Base-by-base conservation (phyloP, 371 early-diverging fungal genomes). In the Entomophthora muscae region DNA sequence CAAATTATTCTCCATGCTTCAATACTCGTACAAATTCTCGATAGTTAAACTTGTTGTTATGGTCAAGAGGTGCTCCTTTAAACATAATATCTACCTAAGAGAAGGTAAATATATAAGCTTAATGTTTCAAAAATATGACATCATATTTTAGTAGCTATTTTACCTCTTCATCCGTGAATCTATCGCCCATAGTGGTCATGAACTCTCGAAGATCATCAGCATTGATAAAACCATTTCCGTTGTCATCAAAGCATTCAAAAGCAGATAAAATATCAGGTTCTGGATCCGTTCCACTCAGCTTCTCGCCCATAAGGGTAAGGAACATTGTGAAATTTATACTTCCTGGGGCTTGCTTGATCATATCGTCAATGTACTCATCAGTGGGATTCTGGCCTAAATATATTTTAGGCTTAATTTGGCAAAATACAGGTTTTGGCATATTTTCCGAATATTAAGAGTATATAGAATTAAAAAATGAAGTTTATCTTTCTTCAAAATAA, bases 281-380 rank as follows among this genome's bases (percentile, higher is more conserved):
- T 17, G 90, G 83, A 69, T 64, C 93, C 0, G 90, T 91, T 2
- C 89, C 88, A 32, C 82, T 81, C 68, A 95, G 70, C 66, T 89
- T 91, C 67, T 94, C 95, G n/a, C 93, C 93, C 81, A 98, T 85
- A 32, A 92, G 71, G 1, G 95, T 95, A 32, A 98, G 71, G 70
- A 98, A 93, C 71, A 91, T 88, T 57, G 95, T 93, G 67, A 93
- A 95, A 69, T 88, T 93, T 69, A 93, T 90, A 63, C 79, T 75
- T 21, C 89, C 90, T 29, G 88, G 86, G 0, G 90, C 87, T 69
- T 93, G 93, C 22, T 76, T 75, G 63, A 94, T 82, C 95, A 95
- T 98, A n/a, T 79, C 81, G 62, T 87, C 87, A 31, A 97, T 84
- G 65, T 89, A 85, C 55, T 85, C 85, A 53, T 85, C 83, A 2